Evolutionary conservation across 2,329 filamentous ascomycete species (phyloP).

Genomic region (Alternaria triticimaculans): DNA sequence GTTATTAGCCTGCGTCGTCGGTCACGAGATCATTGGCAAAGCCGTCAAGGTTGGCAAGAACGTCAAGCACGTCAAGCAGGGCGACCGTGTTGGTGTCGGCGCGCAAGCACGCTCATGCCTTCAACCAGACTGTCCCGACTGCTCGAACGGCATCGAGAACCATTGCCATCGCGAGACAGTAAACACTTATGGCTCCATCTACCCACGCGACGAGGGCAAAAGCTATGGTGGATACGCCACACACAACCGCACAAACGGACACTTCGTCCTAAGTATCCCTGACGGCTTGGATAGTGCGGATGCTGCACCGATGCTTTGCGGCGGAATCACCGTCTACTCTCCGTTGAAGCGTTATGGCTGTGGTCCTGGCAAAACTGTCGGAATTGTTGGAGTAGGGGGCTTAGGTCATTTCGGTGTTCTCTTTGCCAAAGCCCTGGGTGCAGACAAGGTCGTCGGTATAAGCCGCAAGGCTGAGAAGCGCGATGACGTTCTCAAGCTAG

Average conservation of each 20-base stretch:
- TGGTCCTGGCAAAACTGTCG: constrained; percentile 79
- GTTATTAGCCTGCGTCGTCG: constrained; percentile 51
- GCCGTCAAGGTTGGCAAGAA: constrained; percentile 52
- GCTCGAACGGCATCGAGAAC: constrained; percentile 57
- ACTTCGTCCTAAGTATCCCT: constrained; percentile 77
- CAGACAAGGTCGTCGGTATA: constrained; percentile 69
- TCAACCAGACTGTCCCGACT: constrained; percentile 50
- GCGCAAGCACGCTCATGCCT: constrained; percentile 57
- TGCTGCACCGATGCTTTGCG: constrained; percentile 82
- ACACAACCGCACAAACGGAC: constrained; percentile 74
- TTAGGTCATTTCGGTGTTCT: constrained; percentile 76
- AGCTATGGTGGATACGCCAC: constrained; percentile 69
- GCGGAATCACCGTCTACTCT: constrained; percentile 78
- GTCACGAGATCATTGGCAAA: constrained; percentile 52
- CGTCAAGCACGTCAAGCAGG: constrained; percentile 61
- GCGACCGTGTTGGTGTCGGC: constrained; percentile 64
- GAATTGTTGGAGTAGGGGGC: constrained; percentile 75
- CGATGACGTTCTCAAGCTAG: constrained; percentile 65
- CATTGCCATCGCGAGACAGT: constrained; percentile 52
- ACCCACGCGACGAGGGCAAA: constrained; percentile 62
- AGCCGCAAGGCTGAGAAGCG: constrained; percentile 67
- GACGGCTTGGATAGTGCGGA: constrained; percentile 65
- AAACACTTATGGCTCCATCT: constrained; percentile 55
- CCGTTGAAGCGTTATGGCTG: constrained; percentile 76
- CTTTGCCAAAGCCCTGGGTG: constrained; percentile 73